Conservation (phyloP, 306 rosid genomes). For the Vigna reflexopilosa region DNA sequence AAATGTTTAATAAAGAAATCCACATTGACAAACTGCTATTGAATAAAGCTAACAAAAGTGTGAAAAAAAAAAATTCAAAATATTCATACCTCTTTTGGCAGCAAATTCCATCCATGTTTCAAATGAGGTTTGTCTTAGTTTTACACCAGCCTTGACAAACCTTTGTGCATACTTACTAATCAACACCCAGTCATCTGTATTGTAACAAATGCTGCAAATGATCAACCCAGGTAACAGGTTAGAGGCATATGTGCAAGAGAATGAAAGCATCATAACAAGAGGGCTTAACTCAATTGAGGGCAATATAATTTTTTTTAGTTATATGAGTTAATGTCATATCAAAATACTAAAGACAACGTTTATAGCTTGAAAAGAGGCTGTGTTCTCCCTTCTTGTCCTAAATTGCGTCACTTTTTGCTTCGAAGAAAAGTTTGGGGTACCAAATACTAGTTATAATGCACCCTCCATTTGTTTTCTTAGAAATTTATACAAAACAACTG, state of each 20-base stretch:
- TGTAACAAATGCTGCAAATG: slow-evolving; percentile 82
- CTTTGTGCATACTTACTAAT: slow-evolving; percentile 71
- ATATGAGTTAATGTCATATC: neutral
- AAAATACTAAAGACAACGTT: slow-evolving; percentile 1
- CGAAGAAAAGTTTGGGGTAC: slow-evolving; percentile 12
- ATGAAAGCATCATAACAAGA: slow-evolving; percentile 17
- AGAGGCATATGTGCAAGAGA: slow-evolving; percentile 41
- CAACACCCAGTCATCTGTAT: slow-evolving; percentile 73
- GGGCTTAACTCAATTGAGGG: slow-evolving; percentile 14
- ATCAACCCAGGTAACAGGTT: slow-evolving; percentile 39
- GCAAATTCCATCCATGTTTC: slow-evolving; percentile 80
- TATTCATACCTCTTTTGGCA: slow-evolving; percentile 65
- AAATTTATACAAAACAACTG: slow-evolving; percentile 26
- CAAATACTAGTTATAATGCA: slow-evolving; percentile 27
- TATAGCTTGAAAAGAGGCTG: neutral
- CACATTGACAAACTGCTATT: slow-evolving; percentile 16
- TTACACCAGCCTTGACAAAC: slow-evolving; percentile 79
- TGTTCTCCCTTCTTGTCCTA: slow-evolving; percentile 20
- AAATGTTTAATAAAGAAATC: slow-evolving; percentile 34
- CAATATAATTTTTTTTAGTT: neutral
- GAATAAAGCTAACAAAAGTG: slow-evolving; percentile 26
- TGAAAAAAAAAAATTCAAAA: slow-evolving; percentile 27
- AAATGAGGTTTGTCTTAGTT: slow-evolving; percentile 75
- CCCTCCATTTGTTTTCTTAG: neutral
- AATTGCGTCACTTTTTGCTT: slow-evolving; percentile 24